Percentiles rank a stretch among this genome's conserved stretches.
phyloP scores from a whole-genome alignment of 106 monocot genomes.

The Phalaenopsis equestris region DNA sequence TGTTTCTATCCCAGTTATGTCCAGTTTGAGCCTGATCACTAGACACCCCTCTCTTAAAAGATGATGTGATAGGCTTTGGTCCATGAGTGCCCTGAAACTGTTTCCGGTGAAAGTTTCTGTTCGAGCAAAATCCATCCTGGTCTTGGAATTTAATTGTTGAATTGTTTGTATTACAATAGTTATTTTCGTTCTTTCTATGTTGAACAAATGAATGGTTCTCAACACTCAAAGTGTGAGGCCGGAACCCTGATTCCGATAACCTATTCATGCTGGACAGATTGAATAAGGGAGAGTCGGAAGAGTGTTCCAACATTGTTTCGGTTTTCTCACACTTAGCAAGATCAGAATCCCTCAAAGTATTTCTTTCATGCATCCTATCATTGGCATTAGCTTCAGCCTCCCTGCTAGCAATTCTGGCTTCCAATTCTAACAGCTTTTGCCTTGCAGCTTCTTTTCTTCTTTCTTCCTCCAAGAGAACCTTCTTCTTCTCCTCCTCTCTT shows the following conservation, averaged over 20 bases:
- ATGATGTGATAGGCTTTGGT: slow-evolving; percentile 20
- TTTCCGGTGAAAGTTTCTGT: slow-evolving; percentile 36
- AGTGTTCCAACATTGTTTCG: slow-evolving; percentile 44
- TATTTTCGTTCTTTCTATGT: slow-evolving; percentile 33
- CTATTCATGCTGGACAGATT: slow-evolving; percentile 41
- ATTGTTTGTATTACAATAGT: slow-evolving; percentile 28
- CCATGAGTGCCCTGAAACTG: slow-evolving; percentile 24
- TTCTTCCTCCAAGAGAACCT: slow-evolving; percentile 65
- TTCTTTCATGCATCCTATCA: slow-evolving; percentile 26
- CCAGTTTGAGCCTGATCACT: slow-evolving; percentile 29
- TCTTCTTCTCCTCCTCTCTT: slow-evolving; percentile 81
- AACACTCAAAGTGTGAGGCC: slow-evolving; percentile 28
- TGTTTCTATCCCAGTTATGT: slow-evolving; percentile 36
- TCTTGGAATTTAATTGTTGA: slow-evolving; percentile 18
- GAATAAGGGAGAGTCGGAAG: slow-evolving; percentile 34
- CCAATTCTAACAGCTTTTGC: slow-evolving; percentile 75
- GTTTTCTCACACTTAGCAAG: slow-evolving; percentile 50
- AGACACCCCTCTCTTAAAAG: slow-evolving; percentile 31
- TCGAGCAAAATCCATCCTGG: slow-evolving; percentile 39
- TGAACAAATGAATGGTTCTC: slow-evolving; percentile 31
- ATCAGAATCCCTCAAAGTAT: slow-evolving; percentile 21
- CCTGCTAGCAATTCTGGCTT: slow-evolving; percentile 72
- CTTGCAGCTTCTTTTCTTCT: slow-evolving; percentile 85
- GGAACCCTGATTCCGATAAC: slow-evolving; percentile 33
- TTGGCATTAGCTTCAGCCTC: slow-evolving; percentile 37